A percentile compares a stretch with the other conserved stretches of the same genome.
Evolutionary conservation across 2,329 filamentous ascomycete genomes (phyloP).

Genomic region (Stemphylium beticola): DNA sequence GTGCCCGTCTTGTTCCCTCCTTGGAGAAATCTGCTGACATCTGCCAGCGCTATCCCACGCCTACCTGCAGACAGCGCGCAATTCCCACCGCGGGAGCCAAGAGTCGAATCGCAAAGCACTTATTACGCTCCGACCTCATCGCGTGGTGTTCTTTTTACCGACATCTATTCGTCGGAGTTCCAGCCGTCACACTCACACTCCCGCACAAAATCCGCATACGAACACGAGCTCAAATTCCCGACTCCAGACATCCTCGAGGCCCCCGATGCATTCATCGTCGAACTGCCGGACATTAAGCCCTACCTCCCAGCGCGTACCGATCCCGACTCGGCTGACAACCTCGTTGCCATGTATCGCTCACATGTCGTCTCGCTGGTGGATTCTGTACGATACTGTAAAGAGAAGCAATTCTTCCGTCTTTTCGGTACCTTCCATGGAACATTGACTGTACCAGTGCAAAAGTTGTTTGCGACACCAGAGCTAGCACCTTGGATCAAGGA

Average conservation of each 20-base stretch:
- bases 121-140: conserved; percentile 49
- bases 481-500: conserved; percentile 93
- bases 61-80: conserved; percentile 57
- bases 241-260: conserved; percentile 62
- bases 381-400: conserved; percentile 93
- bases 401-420: conserved; percentile 94
- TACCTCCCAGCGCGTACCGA: conserved; percentile 86
- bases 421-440: conserved; percentile 96
- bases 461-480: conserved; percentile 80
- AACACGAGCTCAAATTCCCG: conserved; percentile 68
- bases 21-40: conserved; percentile 12
- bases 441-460: conserved; percentile 94
- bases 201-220: conserved; percentile 61
- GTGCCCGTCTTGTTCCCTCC: background rate
- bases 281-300: conserved; percentile 82
- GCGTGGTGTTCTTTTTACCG: conserved; percentile 54
- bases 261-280: conserved; percentile 72
- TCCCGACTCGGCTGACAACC: conserved; percentile 80
- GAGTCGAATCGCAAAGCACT: conserved; percentile 36
- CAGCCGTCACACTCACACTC: conserved; percentile 38
- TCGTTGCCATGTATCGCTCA: conserved; percentile 87
- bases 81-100: conserved; percentile 49
- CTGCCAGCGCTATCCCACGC: conserved; percentile 51
- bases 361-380: conserved; percentile 96
- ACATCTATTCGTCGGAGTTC: conserved; percentile 53